phyloP scores from a whole-genome alignment of 192 early-diverging fungal species.

The Gryganskiella cystojenkinii region DNA sequence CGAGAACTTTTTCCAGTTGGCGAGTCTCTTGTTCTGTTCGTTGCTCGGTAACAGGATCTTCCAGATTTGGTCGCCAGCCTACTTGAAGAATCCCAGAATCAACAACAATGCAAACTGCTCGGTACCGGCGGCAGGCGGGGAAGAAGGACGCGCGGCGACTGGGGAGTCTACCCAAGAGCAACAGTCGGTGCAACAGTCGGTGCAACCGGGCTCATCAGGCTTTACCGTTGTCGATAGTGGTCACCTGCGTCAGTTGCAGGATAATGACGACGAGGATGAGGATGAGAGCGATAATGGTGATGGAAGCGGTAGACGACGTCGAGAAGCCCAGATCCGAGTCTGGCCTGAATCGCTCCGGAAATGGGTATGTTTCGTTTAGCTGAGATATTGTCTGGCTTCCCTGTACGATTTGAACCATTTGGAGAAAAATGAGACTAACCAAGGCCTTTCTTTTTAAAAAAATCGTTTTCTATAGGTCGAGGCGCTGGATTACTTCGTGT shows the following conservation, averaged over 20 bases:
- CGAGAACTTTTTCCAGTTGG: conserved; percentile 76
- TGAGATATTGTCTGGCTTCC: no score
- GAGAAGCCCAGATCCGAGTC: conserved; percentile 24
- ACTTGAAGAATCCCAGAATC: conserved; percentile 34
- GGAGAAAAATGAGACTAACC: no score
- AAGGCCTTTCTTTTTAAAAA: no score
- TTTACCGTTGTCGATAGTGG: conserved; percentile 19
- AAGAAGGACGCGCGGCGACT: no score
- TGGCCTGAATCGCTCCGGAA: conserved; percentile 62
- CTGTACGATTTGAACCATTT: no score
- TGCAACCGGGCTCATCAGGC: conserved; percentile 29
- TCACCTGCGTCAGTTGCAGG: background rate
- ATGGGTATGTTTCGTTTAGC: conserved; percentile 69
- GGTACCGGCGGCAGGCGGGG: background rate
- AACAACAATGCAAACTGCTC: background rate
- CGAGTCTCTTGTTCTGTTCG: conserved; percentile 71
- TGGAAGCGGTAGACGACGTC: background rate
- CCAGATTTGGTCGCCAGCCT: conserved; percentile 58
- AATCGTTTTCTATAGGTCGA: conserved; percentile 56
- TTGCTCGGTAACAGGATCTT: conserved; percentile 64
- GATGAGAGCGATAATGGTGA: conserved; percentile 9
- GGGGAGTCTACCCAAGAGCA: no score
- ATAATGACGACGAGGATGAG: no score
- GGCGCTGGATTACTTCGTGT: conserved; percentile 61
- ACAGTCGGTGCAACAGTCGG: background rate